Conservation (phyloP, 768 basidiomycete species). For the Leccinum longicurvipes region DNA sequence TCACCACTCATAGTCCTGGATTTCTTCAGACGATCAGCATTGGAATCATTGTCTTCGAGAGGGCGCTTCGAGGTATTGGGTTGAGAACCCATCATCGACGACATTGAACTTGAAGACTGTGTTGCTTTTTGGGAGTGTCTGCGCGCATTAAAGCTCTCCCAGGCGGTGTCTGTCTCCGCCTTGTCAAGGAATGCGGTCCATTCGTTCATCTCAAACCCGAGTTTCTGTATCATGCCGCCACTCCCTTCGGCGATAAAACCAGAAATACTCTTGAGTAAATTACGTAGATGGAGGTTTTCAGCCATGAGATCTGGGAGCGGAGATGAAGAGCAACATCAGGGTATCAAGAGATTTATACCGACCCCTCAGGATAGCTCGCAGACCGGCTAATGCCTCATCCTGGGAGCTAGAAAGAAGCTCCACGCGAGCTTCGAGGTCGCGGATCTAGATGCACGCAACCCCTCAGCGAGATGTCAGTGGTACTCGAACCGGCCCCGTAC, state of each 20-base stretch:
- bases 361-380: conserved; percentile 82
- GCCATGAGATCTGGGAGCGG: conserved; percentile 68
- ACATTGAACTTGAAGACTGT: conserved; percentile 28
- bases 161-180: conserved; percentile 90
- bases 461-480: neutral
- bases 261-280: conserved; percentile 70
- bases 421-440: conserved; percentile 93
- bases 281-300: conserved; percentile 83
- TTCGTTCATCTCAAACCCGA: conserved; percentile 75
- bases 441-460: conserved; percentile 54
- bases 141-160: conserved; percentile 80
- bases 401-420: conserved; percentile 90
- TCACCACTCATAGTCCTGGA: conserved; percentile 40
- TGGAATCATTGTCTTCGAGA: conserved; percentile 29
- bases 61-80: conserved; percentile 19
- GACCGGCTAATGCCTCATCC: conserved; percentile 82
- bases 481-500: conserved; percentile 34
- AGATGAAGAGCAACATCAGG: conserved; percentile 6
- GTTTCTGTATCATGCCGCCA: conserved; percentile 70
- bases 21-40: conserved; percentile 46
- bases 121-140: conserved; percentile 41
- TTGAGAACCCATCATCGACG: conserved; percentile 31
- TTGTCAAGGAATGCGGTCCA: conserved; percentile 82
- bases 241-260: conserved; percentile 86
- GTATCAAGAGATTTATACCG: conserved; percentile 8